Evolutionary conservation across 306 rosid genomes (phyloP).

Genomic region (Herpetospermum pedunculosum): DNA sequence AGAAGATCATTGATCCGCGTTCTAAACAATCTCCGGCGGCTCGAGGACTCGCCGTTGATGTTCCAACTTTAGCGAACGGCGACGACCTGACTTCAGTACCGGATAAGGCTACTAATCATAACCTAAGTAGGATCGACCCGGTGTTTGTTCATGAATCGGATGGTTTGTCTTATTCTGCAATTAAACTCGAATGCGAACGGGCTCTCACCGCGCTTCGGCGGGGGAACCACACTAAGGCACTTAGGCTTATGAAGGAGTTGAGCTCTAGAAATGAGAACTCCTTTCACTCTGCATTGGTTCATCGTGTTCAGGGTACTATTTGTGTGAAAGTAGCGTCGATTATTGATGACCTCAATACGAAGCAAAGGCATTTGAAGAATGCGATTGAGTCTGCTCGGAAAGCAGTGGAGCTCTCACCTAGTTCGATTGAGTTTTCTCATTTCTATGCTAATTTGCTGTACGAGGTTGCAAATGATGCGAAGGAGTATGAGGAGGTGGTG

Average conservation of each 20-base stretch:
- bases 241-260: constrained; percentile 70
- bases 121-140: constrained; percentile 38
- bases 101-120: constrained; percentile 8
- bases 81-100: constrained; percentile 15
- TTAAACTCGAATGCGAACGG: constrained; percentile 75
- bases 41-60: constrained; percentile 36
- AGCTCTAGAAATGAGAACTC: constrained; percentile 46
- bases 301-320: constrained; percentile 78
- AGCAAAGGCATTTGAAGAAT: constrained; percentile 62
- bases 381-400: constrained; percentile 70
- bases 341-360: constrained; percentile 49
- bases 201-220: constrained; percentile 76
- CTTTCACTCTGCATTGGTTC: constrained; percentile 38
- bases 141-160: constrained; percentile 30
- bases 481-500: constrained; percentile 73
- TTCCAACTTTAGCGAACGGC: constrained; percentile 12
- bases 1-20: constrained; percentile 58
- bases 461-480: constrained; percentile 67
- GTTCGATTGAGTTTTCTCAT: constrained; percentile 69
- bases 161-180: constrained; percentile 31
- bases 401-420: constrained; percentile 66
- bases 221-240: constrained; percentile 78
- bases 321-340: constrained; percentile 57
- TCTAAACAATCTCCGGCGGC: constrained; percentile 49
- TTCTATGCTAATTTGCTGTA: constrained; percentile 64